These are phyloP conservation scores for Naegleria gruberi DNA, from an alignment of 208 protist species.

Conservation along the genomic window DNA sequence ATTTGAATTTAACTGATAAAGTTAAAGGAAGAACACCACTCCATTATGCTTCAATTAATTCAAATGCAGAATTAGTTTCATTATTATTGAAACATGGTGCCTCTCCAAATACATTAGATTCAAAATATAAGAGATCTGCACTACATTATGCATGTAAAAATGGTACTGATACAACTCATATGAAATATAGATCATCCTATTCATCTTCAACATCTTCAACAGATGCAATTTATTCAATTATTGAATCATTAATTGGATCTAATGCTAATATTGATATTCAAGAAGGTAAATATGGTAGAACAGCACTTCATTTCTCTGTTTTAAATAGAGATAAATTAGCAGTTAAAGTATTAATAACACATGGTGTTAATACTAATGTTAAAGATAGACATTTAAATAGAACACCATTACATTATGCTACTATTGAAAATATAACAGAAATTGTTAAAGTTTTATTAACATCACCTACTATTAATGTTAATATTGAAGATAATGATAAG, in stretches of 20 bases:
- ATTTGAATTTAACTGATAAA: not conserved
- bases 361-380: not conserved
- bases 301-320: not conserved
- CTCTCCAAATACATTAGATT: not conserved
- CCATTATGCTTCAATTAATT: not conserved
- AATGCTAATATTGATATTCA: not conserved
- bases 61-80: not conserved
- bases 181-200: not conserved
- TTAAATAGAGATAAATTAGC: not conserved
- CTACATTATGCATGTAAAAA: not conserved
- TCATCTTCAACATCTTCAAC: too few relatives aligned
- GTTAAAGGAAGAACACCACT: not conserved
- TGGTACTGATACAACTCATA: not conserved
- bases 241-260: not conserved
- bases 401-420: not conserved
- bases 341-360: not conserved
- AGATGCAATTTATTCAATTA: not conserved
- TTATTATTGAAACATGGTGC: slow-evolving; percentile 6
- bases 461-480: not conserved
- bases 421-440: not conserved
- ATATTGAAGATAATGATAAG: not conserved
- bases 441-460: not conserved
- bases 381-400: not conserved
- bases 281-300: not conserved
- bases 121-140: not conserved